A percentile compares a stretch with the other conserved stretches of the same genome.
Evolutionary conservation across 345 rosid genomes (phyloP).

Genomic region (Rhizophora apiculata): DNA sequence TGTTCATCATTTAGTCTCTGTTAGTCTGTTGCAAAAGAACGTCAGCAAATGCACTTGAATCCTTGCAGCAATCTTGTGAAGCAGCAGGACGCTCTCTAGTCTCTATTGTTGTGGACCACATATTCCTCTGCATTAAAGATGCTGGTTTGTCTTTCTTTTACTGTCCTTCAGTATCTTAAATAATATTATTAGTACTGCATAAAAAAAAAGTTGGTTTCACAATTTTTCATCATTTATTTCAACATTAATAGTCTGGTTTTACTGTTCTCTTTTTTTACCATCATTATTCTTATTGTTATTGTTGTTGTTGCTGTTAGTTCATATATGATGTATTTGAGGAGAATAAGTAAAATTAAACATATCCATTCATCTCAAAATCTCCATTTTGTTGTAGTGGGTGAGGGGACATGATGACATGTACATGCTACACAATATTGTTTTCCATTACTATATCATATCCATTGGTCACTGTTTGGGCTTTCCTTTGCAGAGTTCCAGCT

Average conservation of each 20-base stretch:
- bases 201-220: not conserved
- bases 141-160: conserved; percentile 52
- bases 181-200: not conserved
- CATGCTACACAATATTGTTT: not conserved
- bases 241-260: no score
- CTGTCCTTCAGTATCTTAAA: not conserved
- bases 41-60: conserved; percentile 16
- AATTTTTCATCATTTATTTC: no score
- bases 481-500: conserved; percentile 83
- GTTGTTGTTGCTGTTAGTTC: no score
- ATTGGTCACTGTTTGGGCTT: conserved; percentile 16
- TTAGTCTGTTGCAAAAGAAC: conserved; percentile 6
- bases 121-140: conserved; percentile 93
- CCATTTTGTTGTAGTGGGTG: not conserved
- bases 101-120: conserved; percentile 91
- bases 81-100: conserved; percentile 91
- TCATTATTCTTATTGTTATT: no score
- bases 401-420: not conserved
- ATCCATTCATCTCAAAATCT: no score
- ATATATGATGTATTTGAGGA: no score
- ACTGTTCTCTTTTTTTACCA: no score
- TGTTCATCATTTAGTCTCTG: conserved; percentile 5
- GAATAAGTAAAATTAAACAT: no score
- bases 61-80: conserved; percentile 66
- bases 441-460: not conserved